A percentile compares a stretch with the other conserved stretches of the same genome.
phyloP scores from a whole-genome alignment of 495 filamentous ascomycete species.

The Clavariopsis aquatica region DNA sequence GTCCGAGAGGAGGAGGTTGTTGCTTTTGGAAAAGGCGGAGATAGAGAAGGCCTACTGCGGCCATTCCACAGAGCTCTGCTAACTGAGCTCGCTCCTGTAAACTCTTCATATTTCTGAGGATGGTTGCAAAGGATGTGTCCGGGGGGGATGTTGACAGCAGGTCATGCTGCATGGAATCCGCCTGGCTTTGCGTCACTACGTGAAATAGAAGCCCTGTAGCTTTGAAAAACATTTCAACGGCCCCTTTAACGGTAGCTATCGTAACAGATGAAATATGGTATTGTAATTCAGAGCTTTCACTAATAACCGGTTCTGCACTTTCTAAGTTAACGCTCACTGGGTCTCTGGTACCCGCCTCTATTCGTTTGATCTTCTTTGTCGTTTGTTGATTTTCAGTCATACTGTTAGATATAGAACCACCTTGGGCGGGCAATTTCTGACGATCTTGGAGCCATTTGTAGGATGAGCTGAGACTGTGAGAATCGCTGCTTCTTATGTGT shows the following conservation, averaged over 20 bases:
- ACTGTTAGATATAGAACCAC: background rate
- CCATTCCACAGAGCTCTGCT: constrained; percentile 17
- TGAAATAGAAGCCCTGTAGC: constrained; percentile 11
- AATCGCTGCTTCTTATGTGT: background rate
- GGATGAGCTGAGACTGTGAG: background rate
- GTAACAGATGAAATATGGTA: background rate
- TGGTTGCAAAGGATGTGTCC: background rate
- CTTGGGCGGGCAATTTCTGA: background rate
- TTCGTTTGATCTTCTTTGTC: background rate
- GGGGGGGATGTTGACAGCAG: background rate
- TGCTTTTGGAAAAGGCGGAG: background rate
- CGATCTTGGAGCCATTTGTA: background rate
- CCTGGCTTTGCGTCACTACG: background rate
- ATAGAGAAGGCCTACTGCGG: constrained; percentile 7
- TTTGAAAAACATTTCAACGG: constrained; percentile 12
- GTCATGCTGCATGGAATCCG: constrained; percentile 1
- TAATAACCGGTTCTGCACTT: background rate
- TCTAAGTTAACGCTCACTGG: background rate
- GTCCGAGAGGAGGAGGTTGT: background rate
- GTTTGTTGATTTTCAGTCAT: background rate
- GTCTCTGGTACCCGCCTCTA: background rate
- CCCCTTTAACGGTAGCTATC: background rate
- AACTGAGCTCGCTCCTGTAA: background rate
- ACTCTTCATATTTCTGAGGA: background rate
- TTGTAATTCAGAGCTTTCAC: background rate